A percentile compares a stretch with the other conserved stretches of the same genome.
Conservation (phyloP, 2,329 filamentous ascomycete species). For the Helminthosporium solani region DNA sequence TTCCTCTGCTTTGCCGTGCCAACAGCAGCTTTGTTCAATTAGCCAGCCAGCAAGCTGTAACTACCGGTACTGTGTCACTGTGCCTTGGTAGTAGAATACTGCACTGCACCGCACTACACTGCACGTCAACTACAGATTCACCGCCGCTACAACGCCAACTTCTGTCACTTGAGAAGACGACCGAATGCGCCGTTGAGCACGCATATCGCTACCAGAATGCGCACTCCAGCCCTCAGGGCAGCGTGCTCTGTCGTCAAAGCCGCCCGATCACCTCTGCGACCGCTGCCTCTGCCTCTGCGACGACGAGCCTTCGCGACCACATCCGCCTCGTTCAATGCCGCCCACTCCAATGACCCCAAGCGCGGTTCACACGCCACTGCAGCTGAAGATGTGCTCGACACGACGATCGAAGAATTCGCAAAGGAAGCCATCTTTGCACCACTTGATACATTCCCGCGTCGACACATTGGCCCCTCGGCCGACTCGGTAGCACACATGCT, state of each 20-base stretch:
- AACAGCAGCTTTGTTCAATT: no score
- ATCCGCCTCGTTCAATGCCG: conserved; percentile 15
- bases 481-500: conserved; percentile 76
- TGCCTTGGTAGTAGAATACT: no score
- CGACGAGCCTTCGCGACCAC: conserved; percentile 16
- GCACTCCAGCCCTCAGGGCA: conserved; percentile 34
- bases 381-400: conserved; percentile 35
- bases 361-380: conserved; percentile 28
- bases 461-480: conserved; percentile 83
- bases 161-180: not conserved
- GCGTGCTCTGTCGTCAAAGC: conserved; percentile 31
- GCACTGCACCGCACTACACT: not conserved
- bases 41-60: no score
- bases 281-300: conserved; percentile 22
- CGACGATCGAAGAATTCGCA: conserved; percentile 20
- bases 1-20: no score
- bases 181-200: conserved; percentile 7
- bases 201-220: conserved; percentile 23
- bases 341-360: conserved; percentile 13
- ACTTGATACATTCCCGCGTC: conserved; percentile 69
- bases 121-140: not conserved
- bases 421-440: conserved; percentile 40
- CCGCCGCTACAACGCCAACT: not conserved
- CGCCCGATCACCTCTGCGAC: conserved; percentile 20
- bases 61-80: no score